Conservation (phyloP, 2,329 filamentous ascomycete species). For the Myriosclerotinia duriaeana region DNA sequence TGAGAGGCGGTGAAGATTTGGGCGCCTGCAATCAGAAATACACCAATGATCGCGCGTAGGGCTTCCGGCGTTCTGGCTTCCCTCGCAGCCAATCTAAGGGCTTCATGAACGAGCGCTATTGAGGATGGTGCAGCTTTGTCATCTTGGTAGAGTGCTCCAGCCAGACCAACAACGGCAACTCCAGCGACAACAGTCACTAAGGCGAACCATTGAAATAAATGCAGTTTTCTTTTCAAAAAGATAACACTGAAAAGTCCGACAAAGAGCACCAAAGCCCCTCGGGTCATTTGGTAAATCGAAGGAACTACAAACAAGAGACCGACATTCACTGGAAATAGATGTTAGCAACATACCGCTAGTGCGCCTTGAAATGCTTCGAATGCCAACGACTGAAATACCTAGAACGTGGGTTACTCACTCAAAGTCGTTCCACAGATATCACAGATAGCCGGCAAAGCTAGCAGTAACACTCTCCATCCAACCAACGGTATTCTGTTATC, state of each 20-base stretch:
- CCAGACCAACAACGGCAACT: slow-evolving; percentile 85
- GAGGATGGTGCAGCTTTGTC: slow-evolving; percentile 43
- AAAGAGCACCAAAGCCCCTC: slow-evolving; percentile 90
- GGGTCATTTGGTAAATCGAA: slow-evolving; percentile 98
- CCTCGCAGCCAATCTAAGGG: slow-evolving; percentile 45
- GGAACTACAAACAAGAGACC: slow-evolving; percentile 91
- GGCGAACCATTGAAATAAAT: slow-evolving; percentile 89
- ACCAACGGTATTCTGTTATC: slow-evolving; percentile 60
- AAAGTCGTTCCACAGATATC: slow-evolving; percentile 88
- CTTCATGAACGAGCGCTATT: slow-evolving; percentile 43
- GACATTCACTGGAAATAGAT: slow-evolving; percentile 75
- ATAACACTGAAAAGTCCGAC: slow-evolving; percentile 93
- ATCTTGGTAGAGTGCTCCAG: slow-evolving; percentile 77
- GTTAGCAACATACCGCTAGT: slow-evolving; percentile 7
- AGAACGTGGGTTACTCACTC: slow-evolving; percentile 15
- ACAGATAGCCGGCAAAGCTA: slow-evolving; percentile 85
- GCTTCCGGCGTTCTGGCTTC: slow-evolving; percentile 54
- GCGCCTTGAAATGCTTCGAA: background rate
- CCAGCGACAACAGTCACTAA: slow-evolving; percentile 83
- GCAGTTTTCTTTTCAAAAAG: slow-evolving; percentile 77
- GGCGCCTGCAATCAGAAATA: slow-evolving; percentile 86
- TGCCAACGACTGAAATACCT: background rate
- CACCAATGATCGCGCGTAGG: slow-evolving; percentile 72
- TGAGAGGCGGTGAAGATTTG: slow-evolving; percentile 97
- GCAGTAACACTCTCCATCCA: slow-evolving; percentile 69